Percentiles rank a stretch among this genome's conserved stretches.
These are phyloP conservation scores for Linderina pennispora DNA, from an alignment of 192 early-diverging fungal species.

Conservation along the genomic window DNA sequence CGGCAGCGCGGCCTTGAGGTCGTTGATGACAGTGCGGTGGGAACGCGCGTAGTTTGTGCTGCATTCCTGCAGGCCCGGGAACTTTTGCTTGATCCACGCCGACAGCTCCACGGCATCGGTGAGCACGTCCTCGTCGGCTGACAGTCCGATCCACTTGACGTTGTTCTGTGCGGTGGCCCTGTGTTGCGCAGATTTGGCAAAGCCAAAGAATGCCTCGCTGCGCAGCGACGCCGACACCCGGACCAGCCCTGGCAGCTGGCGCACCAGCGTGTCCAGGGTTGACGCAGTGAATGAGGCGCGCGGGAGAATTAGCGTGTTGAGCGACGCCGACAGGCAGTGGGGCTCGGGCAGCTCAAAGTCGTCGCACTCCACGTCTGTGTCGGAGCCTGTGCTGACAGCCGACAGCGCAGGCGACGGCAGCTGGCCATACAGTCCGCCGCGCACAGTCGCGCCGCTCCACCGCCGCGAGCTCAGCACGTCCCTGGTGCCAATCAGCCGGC, in stretches of 20 bases:
- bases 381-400: not conserved
- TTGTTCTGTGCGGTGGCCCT: constrained; percentile 6
- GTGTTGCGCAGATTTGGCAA: not conserved
- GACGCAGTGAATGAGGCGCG: constrained; percentile 23
- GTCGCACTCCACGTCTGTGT: constrained; percentile 9
- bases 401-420: not conserved
- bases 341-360: constrained; percentile 4
- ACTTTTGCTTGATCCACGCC: constrained; percentile 26
- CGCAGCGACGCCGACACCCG: constrained; percentile 32
- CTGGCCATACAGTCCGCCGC: too few species aligned
- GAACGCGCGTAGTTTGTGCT: constrained; percentile 33
- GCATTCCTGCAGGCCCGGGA: constrained; percentile 34
- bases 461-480: constrained; percentile 22
- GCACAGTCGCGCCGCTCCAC: constrained; percentile 6
- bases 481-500: constrained; percentile 22
- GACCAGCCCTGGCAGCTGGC: constrained; percentile 22
- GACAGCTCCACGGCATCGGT: constrained; percentile 28
- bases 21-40: constrained; percentile 19
- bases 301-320: constrained; percentile 23
- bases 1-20: constrained; percentile 19
- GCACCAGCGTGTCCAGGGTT: constrained; percentile 26
- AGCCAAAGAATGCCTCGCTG: constrained; percentile 10
- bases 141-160: constrained; percentile 18
- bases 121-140: constrained; percentile 37
- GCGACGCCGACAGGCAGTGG: not conserved